phyloP scores from a whole-genome alignment of 2,329 filamentous ascomycete genomes.

The Trichoderma polysporum region DNA sequence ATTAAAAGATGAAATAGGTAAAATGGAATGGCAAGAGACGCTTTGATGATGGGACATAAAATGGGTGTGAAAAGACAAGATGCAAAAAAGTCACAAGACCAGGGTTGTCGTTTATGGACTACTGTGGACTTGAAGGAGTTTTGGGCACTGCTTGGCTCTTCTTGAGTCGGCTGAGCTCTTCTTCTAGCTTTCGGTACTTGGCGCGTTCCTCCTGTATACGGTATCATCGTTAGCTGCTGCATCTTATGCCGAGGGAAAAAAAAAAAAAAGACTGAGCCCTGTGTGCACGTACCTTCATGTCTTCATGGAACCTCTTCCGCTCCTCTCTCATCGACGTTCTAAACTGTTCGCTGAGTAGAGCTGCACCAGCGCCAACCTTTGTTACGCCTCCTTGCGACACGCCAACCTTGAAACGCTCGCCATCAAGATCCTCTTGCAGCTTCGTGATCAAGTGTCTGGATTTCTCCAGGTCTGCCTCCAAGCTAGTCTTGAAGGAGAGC shows the following conservation, averaged over 20 bases:
- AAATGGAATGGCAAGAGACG: constrained; percentile 10
- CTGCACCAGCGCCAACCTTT: constrained; percentile 45
- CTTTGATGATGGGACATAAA: not conserved
- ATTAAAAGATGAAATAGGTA: constrained; percentile 10
- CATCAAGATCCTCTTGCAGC: constrained; percentile 54
- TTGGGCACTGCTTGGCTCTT: constrained; percentile 44
- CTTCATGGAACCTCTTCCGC: constrained; percentile 57
- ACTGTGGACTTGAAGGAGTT: constrained; percentile 44
- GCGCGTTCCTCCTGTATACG: constrained; percentile 50
- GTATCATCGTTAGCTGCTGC: constrained; percentile 12
- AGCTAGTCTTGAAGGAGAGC: constrained; percentile 34
- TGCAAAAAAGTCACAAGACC: not conserved
- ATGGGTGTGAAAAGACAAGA: not conserved
- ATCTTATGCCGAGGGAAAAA: not conserved
- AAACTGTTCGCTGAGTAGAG: constrained; percentile 58
- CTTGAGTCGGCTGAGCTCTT: constrained; percentile 48
- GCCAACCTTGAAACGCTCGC: constrained; percentile 47
- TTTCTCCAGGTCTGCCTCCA: constrained; percentile 44
- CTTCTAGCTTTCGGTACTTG: constrained; percentile 49
- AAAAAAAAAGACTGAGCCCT: too few relatives aligned
- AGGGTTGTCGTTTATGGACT: not conserved
- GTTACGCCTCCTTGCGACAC: constrained; percentile 35
- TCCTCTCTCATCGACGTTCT: constrained; percentile 56
- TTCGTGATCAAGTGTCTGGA: constrained; percentile 39
- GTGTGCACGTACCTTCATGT: constrained; percentile 45